phyloP scores from a whole-genome alignment of 164 flowering plant species.

The Houttuynia cordata region DNA sequence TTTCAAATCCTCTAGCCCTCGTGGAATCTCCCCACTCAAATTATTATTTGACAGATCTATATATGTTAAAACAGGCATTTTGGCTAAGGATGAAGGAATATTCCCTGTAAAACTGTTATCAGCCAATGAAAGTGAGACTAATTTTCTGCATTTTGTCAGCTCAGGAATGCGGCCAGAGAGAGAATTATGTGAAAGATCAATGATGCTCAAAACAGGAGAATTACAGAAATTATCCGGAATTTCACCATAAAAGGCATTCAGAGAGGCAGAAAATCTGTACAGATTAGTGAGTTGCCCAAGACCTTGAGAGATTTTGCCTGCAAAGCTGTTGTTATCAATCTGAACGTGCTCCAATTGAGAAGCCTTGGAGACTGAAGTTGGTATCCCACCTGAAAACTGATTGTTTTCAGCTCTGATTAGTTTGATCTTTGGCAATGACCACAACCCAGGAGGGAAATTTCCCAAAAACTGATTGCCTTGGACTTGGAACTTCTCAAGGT shows the following conservation, averaged over 20 bases:
- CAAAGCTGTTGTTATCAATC: conserved; percentile 76
- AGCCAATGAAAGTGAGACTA: conserved; percentile 71
- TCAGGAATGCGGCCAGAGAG: conserved; percentile 65
- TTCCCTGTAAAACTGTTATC: conserved; percentile 53
- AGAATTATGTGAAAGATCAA: conserved; percentile 62
- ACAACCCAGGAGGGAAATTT: conserved; percentile 48
- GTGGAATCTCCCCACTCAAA: no score
- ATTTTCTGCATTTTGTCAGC: conserved; percentile 45
- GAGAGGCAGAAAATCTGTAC: conserved; percentile 74
- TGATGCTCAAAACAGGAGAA: conserved; percentile 71
- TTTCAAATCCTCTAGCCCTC: conserved; percentile 61
- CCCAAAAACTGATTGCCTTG: conserved; percentile 68
- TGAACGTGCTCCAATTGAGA: conserved; percentile 71
- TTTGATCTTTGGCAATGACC: conserved; percentile 63
- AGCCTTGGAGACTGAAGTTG: conserved; percentile 50
- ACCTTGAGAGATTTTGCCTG: conserved; percentile 47
- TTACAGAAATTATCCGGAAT: conserved; percentile 69
- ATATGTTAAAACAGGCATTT: conserved; percentile 70
- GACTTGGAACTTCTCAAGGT: conserved; percentile 70
- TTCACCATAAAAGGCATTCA: conserved; percentile 57
- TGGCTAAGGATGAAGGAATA: conserved; percentile 60
- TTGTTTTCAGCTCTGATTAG: conserved; percentile 84
- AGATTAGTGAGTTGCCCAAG: conserved; percentile 52
- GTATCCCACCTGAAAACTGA: conserved; percentile 52
- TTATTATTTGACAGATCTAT: no score